Conservation (phyloP, 2,329 filamentous ascomycete genomes). For the Chaetothyriales sp. region DNA sequence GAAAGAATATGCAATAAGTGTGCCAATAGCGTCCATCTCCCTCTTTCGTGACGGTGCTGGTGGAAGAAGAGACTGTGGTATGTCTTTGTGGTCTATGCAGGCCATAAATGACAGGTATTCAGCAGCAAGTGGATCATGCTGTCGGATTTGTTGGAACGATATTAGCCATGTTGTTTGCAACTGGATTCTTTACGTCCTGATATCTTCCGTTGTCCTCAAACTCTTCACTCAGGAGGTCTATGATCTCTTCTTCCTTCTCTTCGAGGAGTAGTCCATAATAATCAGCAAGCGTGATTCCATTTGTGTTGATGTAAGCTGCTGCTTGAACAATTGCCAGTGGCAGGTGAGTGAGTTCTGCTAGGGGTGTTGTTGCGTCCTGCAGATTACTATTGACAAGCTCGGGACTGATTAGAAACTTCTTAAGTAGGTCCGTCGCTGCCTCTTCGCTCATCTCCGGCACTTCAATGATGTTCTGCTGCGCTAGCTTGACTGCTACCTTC, state of each 20-base stretch:
- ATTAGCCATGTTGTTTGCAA: slow-evolving; percentile 27
- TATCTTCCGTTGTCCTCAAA: slow-evolving; percentile 24
- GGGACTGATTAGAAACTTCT: slow-evolving; percentile 2
- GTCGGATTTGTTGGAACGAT: slow-evolving; percentile 25
- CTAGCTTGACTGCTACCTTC: slow-evolving; percentile 13
- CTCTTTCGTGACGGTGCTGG: slow-evolving; percentile 11
- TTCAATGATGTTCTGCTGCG: slow-evolving; percentile 1
- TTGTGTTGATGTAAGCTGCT: slow-evolving; percentile 14
- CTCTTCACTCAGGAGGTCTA: slow-evolving; percentile 22
- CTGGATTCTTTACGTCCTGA: slow-evolving; percentile 20
- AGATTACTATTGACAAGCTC: slow-evolving; percentile 8
- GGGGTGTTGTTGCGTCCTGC: neutral
- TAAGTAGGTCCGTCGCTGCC: slow-evolving; percentile 20
- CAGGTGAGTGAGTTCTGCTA: slow-evolving; percentile 17
- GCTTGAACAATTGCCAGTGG: slow-evolving; percentile 20
- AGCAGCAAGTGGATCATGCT: slow-evolving; percentile 21
- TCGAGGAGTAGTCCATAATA: slow-evolving; percentile 15
- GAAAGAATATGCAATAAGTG: slow-evolving; percentile 24
- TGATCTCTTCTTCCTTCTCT: slow-evolving; percentile 16
- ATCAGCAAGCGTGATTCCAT: slow-evolving; percentile 2
- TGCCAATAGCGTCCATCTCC: slow-evolving; percentile 21
- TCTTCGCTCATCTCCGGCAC: neutral
- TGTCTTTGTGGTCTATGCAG: slow-evolving; percentile 21
- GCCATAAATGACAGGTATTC: slow-evolving; percentile 26
- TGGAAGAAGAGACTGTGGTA: slow-evolving; percentile 24